A percentile compares a stretch with the other conserved stretches of the same genome.
These are phyloP conservation scores for Forsythia suspensa DNA, from an alignment of 257 asterid species.

Conservation along the genomic window DNA sequence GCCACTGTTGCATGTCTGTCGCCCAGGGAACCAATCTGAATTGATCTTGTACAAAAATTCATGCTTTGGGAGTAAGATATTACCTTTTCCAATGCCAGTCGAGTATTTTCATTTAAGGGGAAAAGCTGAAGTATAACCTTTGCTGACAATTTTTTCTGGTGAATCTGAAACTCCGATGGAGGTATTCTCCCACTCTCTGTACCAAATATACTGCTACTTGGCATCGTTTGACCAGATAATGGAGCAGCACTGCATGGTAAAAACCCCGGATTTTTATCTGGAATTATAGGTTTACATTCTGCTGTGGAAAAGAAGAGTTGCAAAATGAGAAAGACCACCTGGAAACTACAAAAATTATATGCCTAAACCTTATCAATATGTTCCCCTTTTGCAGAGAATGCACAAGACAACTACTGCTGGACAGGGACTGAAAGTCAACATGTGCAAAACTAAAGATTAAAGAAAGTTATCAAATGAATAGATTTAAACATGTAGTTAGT, in stretches of 20 bases:
- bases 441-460: not conserved
- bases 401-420: not conserved
- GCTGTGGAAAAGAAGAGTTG: not conserved
- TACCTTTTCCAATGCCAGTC: constrained; percentile 74
- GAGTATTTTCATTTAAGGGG: constrained; percentile 60
- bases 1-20: not conserved
- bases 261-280: constrained; percentile 6
- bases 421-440: not conserved
- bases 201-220: constrained; percentile 16
- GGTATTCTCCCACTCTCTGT: constrained; percentile 27
- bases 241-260: constrained; percentile 9
- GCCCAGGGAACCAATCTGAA: not conserved
- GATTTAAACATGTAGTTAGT: not conserved
- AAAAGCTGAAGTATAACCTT: constrained; percentile 87
- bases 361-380: not conserved
- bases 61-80: not conserved
- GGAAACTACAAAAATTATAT: not conserved
- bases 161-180: constrained; percentile 31
- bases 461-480: not conserved
- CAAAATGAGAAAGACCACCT: not conserved
- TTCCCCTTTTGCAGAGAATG: not conserved
- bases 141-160: constrained; percentile 40
- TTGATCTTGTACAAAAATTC: not conserved
- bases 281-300: not conserved
- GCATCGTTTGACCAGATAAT: constrained; percentile 19